Base-by-base conservation (phyloP, 2,329 filamentous ascomycete genomes). In the Aspergillus hortae region DNA sequence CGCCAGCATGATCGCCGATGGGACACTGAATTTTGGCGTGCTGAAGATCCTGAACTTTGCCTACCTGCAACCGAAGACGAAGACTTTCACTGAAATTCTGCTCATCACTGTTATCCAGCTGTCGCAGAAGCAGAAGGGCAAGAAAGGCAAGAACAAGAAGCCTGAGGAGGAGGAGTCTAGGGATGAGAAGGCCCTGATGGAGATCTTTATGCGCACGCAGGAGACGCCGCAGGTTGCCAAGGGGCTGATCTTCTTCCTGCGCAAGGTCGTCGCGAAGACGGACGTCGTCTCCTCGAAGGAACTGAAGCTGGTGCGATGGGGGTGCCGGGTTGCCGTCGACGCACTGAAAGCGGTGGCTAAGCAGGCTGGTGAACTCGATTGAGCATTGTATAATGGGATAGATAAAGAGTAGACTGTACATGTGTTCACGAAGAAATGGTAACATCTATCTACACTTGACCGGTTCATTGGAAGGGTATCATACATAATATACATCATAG, bases 161-260 rank as follows among this genome's bases (percentile, higher is more conserved):
- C 60, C 56, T 4, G 61, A 63, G 6, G 59, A 56, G 12, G 62
- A 62, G 45, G 52, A 48, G 0, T 76, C 12, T 2, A 53, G 77
- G 54, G 79, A 85, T 56, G 81, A 85, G 52, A 76, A 77, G 49
- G 75, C 77, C 1, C 72, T 95, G 25, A 75, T 82, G 56, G 84
- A 84, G 45, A 74, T 90, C 1, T 89, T 96, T 66, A 73, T 80
- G 15, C 81, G 81, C 10, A 81, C 83, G 1, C 81, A 82, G 52
- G 82, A 84, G 32, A 78, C 83, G 2, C 83, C 85, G 0, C 82
- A 86, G 52, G 80, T 96, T 56, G 83, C 86, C 4, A 83, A 83
- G 51, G 89, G 89, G 0, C 65, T 96, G 58, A 85, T 88, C 55
- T 95, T 87, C 70, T 94, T 96, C 65, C 65, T 97, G 48, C 83